phyloP scores from a whole-genome alignment of 2,329 filamentous ascomycete genomes.

The Phyllosticta paracitricarpa region DNA sequence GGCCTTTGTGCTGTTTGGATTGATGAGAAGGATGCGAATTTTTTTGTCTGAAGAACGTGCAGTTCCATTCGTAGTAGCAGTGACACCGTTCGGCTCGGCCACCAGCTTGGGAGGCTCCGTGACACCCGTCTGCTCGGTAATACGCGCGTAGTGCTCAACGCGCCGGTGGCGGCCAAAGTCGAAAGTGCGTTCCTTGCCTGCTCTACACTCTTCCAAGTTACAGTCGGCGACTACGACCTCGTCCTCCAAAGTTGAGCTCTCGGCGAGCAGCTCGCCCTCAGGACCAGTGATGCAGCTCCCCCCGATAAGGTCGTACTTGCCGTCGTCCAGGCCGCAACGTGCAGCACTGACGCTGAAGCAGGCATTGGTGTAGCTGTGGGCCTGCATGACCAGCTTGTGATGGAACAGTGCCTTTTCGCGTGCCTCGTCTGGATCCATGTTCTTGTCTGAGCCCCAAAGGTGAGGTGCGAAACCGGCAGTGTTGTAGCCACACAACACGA shows the following conservation, averaged over 20 bases:
- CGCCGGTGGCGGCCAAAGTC: constrained; percentile 17
- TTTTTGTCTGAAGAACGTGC: constrained; percentile 11
- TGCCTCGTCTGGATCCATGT: constrained; percentile 33
- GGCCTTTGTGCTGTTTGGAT: constrained; percentile 37
- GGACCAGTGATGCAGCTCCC: constrained; percentile 39
- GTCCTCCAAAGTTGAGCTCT: constrained; percentile 37
- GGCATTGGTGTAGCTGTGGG: constrained; percentile 42
- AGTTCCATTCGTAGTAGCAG: constrained; percentile 1
- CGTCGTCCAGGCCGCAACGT: constrained; percentile 41
- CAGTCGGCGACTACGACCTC: constrained; percentile 41
- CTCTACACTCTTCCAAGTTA: constrained; percentile 36
- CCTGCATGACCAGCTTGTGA: constrained; percentile 42
- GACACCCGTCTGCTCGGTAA: constrained; percentile 15
- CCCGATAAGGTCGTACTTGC: constrained; percentile 36
- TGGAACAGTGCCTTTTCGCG: constrained; percentile 39
- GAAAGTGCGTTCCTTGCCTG: constrained; percentile 36
- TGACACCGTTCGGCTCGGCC: not conserved
- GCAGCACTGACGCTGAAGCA: constrained; percentile 40
- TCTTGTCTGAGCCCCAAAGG: constrained; percentile 29
- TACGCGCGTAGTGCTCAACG: constrained; percentile 14
- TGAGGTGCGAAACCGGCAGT: constrained; percentile 40
- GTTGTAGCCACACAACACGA: constrained; percentile 42
- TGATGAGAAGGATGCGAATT: constrained; percentile 37
- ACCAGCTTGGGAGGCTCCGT: constrained; percentile 24
- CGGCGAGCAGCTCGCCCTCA: constrained; percentile 38